These are phyloP conservation scores for Hanseniaspora osmophila DNA, from an alignment of 805 yeast species.

Conservation along the genomic window DNA sequence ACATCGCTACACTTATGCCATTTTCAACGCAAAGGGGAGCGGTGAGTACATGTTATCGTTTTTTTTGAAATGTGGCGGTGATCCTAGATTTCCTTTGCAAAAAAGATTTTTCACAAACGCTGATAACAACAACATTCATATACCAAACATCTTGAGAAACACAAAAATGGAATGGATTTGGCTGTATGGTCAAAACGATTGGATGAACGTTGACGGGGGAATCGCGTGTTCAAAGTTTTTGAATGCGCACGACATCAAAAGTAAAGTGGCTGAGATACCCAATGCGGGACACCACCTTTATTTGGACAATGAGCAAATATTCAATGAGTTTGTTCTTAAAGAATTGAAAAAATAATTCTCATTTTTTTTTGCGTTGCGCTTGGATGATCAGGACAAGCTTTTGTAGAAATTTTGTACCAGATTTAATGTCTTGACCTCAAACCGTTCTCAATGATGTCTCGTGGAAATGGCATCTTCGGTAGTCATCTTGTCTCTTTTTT, in stretches of 20 bases:
- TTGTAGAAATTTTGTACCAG: too few relatives aligned
- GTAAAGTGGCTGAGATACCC: conserved; percentile 30
- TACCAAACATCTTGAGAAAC: conserved; percentile 17
- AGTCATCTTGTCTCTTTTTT: neutral
- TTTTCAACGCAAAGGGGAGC: conserved; percentile 76
- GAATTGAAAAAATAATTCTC: conserved; percentile 30
- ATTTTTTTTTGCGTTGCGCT: too few relatives aligned
- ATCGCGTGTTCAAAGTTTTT: conserved; percentile 19
- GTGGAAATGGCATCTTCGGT: neutral
- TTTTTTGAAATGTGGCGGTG: conserved; percentile 80
- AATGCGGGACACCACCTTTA: conserved; percentile 71
- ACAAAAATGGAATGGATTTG: conserved; percentile 54
- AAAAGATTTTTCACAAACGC: conserved; percentile 12
- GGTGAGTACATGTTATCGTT: conserved; percentile 87
- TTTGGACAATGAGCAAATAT: conserved; percentile 44
- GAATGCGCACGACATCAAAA: conserved; percentile 11
- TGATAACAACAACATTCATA: neutral
- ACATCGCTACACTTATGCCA: conserved; percentile 70
- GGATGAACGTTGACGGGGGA: conserved; percentile 44
- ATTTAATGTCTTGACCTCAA: neutral
- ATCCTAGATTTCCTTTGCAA: conserved; percentile 62
- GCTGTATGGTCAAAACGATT: conserved; percentile 72
- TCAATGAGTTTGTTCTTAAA: conserved; percentile 34
- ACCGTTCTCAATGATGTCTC: neutral
- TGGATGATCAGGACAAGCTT: too few relatives aligned